Percentiles rank a stretch among this genome's conserved stretches.
Evolutionary conservation across 495 filamentous ascomycete species (phyloP).

Genomic region (Acidomyces sp.): DNA sequence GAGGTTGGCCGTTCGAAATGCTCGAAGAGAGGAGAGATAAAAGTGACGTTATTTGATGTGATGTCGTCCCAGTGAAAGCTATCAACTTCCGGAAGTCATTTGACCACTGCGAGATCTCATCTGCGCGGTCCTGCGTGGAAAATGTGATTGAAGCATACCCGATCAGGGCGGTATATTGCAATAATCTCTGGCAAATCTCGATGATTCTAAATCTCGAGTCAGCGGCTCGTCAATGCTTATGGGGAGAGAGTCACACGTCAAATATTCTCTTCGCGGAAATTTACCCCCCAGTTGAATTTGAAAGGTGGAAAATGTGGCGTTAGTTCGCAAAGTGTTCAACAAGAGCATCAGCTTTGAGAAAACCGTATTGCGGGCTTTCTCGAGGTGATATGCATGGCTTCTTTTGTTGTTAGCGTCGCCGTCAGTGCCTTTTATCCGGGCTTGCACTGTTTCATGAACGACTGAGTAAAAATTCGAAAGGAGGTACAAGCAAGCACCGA

Average conservation of each 20-base stretch:
- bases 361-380: slow-evolving; percentile 41
- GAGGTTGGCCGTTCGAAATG: slow-evolving; percentile 36
- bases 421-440: slow-evolving; percentile 49
- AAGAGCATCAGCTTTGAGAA: slow-evolving; percentile 46
- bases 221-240: background rate
- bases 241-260: background rate
- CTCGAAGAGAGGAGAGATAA: slow-evolving; percentile 62
- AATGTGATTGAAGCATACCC: slow-evolving; percentile 52
- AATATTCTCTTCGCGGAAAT: slow-evolving; percentile 11
- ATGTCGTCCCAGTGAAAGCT: slow-evolving; percentile 36
- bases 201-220: slow-evolving; percentile 4
- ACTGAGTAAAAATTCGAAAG: slow-evolving; percentile 68
- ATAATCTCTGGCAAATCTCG: slow-evolving; percentile 3
- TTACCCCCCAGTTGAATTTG: slow-evolving; percentile 9
- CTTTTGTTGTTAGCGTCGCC: slow-evolving; percentile 44
- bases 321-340: slow-evolving; percentile 36
- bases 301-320: slow-evolving; percentile 7
- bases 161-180: slow-evolving; percentile 51
- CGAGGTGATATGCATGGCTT: slow-evolving; percentile 42
- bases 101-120: slow-evolving; percentile 35
- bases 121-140: slow-evolving; percentile 6
- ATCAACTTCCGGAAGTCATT: slow-evolving; percentile 36
- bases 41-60: slow-evolving; percentile 43
- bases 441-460: slow-evolving; percentile 53
- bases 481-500: slow-evolving; percentile 61